These are phyloP conservation scores for Yarrowia yakushimensis DNA, from an alignment of 805 yeast species.

Conservation along the genomic window DNA sequence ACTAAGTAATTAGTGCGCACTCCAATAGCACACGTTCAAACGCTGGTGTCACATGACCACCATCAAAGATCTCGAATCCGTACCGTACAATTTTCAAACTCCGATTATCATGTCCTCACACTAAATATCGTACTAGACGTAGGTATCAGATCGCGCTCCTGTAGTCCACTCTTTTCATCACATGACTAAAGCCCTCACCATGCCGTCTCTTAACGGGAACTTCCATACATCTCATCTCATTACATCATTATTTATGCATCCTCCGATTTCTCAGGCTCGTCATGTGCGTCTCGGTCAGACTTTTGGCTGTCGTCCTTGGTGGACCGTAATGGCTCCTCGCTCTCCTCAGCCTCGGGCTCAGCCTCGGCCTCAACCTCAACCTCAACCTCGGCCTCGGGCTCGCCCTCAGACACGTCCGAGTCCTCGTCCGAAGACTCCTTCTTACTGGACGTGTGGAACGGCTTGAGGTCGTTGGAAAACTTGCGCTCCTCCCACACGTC, in stretches of 20 bases:
- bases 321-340: neutral
- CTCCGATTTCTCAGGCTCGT: conserved; percentile 15
- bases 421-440: conserved; percentile 17
- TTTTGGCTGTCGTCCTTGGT: neutral
- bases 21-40: too few relatives aligned
- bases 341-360: neutral
- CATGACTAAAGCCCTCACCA: too few relatives aligned
- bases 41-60: too few relatives aligned
- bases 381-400: neutral
- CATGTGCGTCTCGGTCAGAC: conserved; percentile 3
- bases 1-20: too few relatives aligned
- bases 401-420: conserved; percentile 15
- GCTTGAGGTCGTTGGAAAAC: conserved; percentile 24
- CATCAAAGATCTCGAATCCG: too few relatives aligned
- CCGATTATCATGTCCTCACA: too few relatives aligned
- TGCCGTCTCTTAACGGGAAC: too few relatives aligned
- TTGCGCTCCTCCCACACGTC: conserved; percentile 26
- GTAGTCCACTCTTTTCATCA: too few relatives aligned
- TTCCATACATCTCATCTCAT: neutral
- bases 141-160: too few relatives aligned
- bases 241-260: conserved; percentile 16
- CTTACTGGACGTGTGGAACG: conserved; percentile 6
- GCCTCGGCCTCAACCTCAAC: neutral
- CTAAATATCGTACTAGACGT: too few relatives aligned
- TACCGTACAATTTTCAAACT: too few relatives aligned